A percentile compares a stretch with the other conserved stretches of the same genome.
These are phyloP conservation scores for Cladosporium cucumerinum DNA, from an alignment of 2,329 filamentous ascomycete genomes.

Conservation along the genomic window DNA sequence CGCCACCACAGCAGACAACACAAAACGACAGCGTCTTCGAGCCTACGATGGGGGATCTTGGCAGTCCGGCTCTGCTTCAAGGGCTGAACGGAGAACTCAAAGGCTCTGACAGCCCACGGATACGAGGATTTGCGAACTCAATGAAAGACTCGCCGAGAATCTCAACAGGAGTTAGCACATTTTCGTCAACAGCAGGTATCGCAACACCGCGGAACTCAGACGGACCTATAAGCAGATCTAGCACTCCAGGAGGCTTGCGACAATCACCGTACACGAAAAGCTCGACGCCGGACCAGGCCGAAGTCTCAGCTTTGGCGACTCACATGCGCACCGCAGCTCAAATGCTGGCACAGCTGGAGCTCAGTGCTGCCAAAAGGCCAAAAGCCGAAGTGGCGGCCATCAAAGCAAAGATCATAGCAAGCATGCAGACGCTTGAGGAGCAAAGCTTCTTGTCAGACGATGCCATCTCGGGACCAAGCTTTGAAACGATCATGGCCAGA, in stretches of 20 bases:
- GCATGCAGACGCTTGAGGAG: constrained; percentile 84
- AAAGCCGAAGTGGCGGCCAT: constrained; percentile 79
- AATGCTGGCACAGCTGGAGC: constrained; percentile 80
- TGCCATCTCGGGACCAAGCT: constrained; percentile 63
- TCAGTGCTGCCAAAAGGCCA: constrained; percentile 75
- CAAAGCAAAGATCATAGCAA: constrained; percentile 80
- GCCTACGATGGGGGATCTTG: constrained; percentile 73
- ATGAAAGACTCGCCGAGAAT: constrained; percentile 48
- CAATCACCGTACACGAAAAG: constrained; percentile 52
- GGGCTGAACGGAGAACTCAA: constrained; percentile 50
- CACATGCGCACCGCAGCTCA: constrained; percentile 86
- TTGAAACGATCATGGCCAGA: constrained; percentile 78
- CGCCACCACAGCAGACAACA: constrained; percentile 40
- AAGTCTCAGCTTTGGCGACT: constrained; percentile 77
- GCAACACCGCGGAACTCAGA: constrained; percentile 67
- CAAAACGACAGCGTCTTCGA: constrained; percentile 75
- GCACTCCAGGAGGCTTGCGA: constrained; percentile 63
- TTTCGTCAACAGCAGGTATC: constrained; percentile 58
- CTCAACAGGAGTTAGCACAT: constrained; percentile 60
- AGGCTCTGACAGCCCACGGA: constrained; percentile 46
- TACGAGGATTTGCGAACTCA: constrained; percentile 23
- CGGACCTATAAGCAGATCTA: constrained; percentile 64
- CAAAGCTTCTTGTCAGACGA: constrained; percentile 78
- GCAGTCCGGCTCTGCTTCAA: constrained; percentile 67
- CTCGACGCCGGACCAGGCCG: constrained; percentile 65